Conservation (phyloP, 371 early-diverging fungal species). For the Circinella minor region DNA sequence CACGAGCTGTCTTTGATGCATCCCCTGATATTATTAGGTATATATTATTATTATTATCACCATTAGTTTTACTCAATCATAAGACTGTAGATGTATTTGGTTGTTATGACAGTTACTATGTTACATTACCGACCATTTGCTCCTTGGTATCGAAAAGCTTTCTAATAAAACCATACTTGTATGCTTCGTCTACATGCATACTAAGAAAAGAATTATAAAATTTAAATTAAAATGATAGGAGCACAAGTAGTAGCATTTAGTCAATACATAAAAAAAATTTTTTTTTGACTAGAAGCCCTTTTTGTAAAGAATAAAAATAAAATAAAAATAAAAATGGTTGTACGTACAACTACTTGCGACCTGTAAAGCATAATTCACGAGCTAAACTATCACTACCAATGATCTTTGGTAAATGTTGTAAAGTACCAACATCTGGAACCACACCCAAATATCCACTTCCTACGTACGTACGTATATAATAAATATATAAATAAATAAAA, state of each 20-base stretch:
- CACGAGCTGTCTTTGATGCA: constrained; percentile 72
- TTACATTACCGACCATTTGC: constrained; percentile 42
- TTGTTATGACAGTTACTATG: not conserved
- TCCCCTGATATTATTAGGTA: constrained; percentile 39
- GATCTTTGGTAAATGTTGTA: constrained; percentile 94
- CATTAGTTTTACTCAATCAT: too few relatives aligned
- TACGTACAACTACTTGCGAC: constrained; percentile 68
- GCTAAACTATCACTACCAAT: constrained; percentile 91
- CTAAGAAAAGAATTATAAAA: constrained; percentile 23
- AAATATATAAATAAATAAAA: too few relatives aligned
- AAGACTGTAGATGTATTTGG: too few relatives aligned
- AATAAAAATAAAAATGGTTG: too few relatives aligned
- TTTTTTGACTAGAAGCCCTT: too few relatives aligned
- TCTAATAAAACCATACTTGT: constrained; percentile 78
- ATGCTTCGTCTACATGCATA: constrained; percentile 80
- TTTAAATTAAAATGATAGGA: too few relatives aligned
- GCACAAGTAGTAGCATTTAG: too few relatives aligned
- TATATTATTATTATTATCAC: not conserved
- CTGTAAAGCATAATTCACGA: constrained; percentile 89
- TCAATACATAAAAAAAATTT: constrained; percentile 1
- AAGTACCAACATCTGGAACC: constrained; percentile 88
- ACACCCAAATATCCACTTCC: constrained; percentile 93
- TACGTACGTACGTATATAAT: too few relatives aligned
- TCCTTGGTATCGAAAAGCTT: constrained; percentile 64
- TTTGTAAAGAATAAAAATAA: too few relatives aligned